Conservation (phyloP, 768 basidiomycete genomes). For the Podaxis mareebaensis region DNA sequence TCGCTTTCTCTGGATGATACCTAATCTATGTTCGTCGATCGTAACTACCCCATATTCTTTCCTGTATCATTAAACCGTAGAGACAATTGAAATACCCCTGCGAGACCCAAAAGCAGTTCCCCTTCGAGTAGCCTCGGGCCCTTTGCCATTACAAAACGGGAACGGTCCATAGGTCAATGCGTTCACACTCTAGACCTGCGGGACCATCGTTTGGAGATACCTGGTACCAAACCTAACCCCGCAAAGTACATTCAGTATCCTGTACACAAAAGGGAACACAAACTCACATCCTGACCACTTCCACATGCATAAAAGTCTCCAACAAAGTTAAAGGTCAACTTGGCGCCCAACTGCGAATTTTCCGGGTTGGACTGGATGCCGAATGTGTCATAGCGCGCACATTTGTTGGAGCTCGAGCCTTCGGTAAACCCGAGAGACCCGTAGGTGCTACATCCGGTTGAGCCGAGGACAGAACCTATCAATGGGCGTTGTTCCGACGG, state of each 20-base stretch:
- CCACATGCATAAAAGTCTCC: constrained; percentile 34
- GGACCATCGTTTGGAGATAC: constrained; percentile 20
- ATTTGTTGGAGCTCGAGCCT: constrained; percentile 32
- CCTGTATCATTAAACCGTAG: not conserved
- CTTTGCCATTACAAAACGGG: constrained; percentile 14
- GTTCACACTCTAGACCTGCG: constrained; percentile 15
- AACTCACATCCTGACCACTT: constrained; percentile 27
- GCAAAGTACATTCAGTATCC: not conserved
- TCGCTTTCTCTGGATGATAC: not conserved
- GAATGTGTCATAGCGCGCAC: constrained; percentile 28
- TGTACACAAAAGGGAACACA: not conserved
- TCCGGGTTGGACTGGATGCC: constrained; percentile 28
- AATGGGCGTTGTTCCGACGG: constrained; percentile 16
- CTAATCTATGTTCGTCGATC: not conserved
- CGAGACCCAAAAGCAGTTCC: not conserved
- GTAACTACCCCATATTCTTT: not conserved
- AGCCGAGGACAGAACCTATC: constrained; percentile 23
- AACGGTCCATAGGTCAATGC: constrained; percentile 25
- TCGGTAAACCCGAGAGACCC: constrained; percentile 29
- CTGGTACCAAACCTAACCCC: constrained; percentile 27
- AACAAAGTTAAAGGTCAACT: constrained; percentile 26
- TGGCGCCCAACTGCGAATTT: constrained; percentile 32
- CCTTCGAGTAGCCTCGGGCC: not conserved
- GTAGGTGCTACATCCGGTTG: constrained; percentile 27
- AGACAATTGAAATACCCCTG: not conserved